Conservation (phyloP, 306 rosid species). For the Hippophae rhamnoides region DNA sequence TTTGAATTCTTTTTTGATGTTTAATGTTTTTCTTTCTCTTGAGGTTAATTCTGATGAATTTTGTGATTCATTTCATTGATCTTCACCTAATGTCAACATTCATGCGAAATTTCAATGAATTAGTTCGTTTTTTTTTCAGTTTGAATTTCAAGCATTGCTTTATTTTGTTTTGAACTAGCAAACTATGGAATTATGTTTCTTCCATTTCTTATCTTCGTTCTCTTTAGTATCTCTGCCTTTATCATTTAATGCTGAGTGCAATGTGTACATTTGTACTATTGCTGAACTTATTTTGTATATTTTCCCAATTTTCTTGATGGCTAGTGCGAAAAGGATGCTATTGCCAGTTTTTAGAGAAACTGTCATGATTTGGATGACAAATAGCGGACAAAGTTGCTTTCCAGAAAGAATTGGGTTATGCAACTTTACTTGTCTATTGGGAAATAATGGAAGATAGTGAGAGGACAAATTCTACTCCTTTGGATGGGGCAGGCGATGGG, state of each 20-base stretch:
- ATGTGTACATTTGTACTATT: not conserved
- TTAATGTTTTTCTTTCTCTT: not conserved
- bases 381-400: conserved; percentile 32
- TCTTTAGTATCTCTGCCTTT: too few relatives aligned
- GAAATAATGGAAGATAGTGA: conserved; percentile 61
- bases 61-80: not conserved
- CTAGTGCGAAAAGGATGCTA: conserved; percentile 24
- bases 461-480: conserved; percentile 27
- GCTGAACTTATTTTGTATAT: conserved; percentile 6
- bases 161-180: not conserved
- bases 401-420: conserved; percentile 39
- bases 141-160: conserved; percentile 1
- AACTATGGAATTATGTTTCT: too few relatives aligned
- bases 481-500: conserved; percentile 35
- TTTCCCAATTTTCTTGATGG: conserved; percentile 14
- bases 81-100: not conserved
- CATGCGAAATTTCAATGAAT: not conserved
- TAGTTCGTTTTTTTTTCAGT: not conserved
- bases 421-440: conserved; percentile 29
- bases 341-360: conserved; percentile 24
- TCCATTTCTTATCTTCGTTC: too few relatives aligned
- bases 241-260: not conserved
- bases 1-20: not conserved
- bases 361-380: conserved; percentile 68
- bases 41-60: conserved; percentile 2